Conservation (phyloP, 2,329 filamentous ascomycete species). For the Aaosphaeria pasadenensis region DNA sequence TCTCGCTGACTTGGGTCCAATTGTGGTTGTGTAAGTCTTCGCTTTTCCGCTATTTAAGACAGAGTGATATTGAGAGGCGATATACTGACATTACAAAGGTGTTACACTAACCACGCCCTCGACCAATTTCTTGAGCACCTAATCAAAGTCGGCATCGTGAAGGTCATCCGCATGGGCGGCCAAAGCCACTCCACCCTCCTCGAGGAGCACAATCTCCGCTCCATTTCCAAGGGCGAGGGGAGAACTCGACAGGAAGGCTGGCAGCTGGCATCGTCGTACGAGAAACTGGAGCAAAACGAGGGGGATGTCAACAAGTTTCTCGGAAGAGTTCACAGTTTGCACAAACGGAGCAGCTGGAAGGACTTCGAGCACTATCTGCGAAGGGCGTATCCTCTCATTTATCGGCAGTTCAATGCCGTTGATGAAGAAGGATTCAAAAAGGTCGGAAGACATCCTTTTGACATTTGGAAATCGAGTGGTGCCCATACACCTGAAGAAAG, state of each 20-base stretch:
- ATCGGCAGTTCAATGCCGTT: constrained; percentile 14
- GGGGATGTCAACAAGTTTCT: neutral
- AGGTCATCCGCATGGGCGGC: constrained; percentile 61
- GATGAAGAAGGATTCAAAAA: constrained; percentile 20
- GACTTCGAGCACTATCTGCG: constrained; percentile 4
- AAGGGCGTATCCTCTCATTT: constrained; percentile 8
- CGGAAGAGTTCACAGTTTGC: neutral
- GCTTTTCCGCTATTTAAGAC: too few relatives aligned
- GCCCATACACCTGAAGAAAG: neutral
- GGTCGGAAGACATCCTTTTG: constrained; percentile 1
- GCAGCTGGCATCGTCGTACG: constrained; percentile 9
- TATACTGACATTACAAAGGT: neutral
- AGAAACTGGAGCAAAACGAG: constrained; percentile 10
- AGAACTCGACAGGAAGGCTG: constrained; percentile 6
- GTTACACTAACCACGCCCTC: constrained; percentile 51
- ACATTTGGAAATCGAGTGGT: constrained; percentile 1
- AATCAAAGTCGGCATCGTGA: constrained; percentile 42
- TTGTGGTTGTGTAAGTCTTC: constrained; percentile 37
- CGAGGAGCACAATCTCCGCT: constrained; percentile 46
- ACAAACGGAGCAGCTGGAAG: constrained; percentile 2
- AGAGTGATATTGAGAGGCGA: too few relatives aligned
- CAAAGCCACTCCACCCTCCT: constrained; percentile 55
- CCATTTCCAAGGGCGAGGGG: constrained; percentile 17
- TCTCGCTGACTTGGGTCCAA: constrained; percentile 40
- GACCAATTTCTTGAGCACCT: constrained; percentile 60